Percentiles rank a stretch among this genome's conserved stretches.
phyloP scores from a whole-genome alignment of 768 basidiomycete genomes.

The Pholiota molesta region DNA sequence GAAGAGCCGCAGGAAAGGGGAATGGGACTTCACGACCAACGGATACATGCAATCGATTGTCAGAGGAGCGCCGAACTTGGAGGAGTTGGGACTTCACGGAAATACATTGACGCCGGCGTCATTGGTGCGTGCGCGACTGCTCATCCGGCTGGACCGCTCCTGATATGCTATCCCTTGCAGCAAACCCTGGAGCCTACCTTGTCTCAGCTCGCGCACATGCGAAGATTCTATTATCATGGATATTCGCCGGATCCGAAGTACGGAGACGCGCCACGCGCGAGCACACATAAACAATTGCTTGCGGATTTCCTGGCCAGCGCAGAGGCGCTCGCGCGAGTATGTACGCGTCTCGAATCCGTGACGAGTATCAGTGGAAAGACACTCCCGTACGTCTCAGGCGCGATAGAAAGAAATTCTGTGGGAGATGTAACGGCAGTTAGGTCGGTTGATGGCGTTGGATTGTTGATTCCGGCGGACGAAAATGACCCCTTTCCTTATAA shows the following conservation, averaged over 20 bases:
- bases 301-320: no score
- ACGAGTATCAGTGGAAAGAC: not conserved
- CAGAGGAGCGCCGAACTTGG: slow-evolving; percentile 15
- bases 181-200: no score
- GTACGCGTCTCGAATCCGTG: not conserved
- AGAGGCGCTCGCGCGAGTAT: not conserved
- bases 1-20: not conserved
- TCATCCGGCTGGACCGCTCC: not conserved
- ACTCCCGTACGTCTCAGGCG: not conserved
- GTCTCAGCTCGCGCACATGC: no score
- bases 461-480: not conserved
- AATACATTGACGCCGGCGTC: not conserved
- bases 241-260: no score
- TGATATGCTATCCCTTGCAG: not conserved
- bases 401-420: not conserved
- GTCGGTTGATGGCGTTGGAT: not conserved
- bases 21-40: slow-evolving; percentile 3
- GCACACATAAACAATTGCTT: no score
- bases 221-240: no score
- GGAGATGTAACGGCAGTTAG: not conserved
- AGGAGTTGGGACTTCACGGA: slow-evolving; percentile 10
- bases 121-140: not conserved
- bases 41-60: slow-evolving; percentile 17
- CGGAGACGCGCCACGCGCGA: no score
- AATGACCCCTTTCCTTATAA: not conserved